Percentiles rank a stretch among this genome's conserved stretches.
phyloP scores from a whole-genome alignment of 2,329 filamentous ascomycete genomes.

The Thielaviopsis ethacetica region DNA sequence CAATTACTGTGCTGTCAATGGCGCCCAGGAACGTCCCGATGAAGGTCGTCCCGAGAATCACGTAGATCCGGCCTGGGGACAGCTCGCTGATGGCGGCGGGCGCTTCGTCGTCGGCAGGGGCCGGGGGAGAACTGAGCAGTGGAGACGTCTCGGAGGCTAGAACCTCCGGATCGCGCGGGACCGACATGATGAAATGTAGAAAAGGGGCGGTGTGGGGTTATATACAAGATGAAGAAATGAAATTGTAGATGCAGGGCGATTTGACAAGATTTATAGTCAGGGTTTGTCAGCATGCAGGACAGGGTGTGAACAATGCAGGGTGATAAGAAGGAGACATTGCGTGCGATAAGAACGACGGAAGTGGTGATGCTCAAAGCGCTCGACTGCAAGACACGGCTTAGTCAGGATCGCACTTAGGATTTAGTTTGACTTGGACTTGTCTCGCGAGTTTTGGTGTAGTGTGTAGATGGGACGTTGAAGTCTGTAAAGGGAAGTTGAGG shows the following conservation, averaged over 20 bases:
- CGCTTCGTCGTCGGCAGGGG: conserved; percentile 25
- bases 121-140: not conserved
- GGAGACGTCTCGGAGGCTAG: conserved; percentile 5
- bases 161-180: not conserved
- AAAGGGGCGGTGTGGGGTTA: not conserved
- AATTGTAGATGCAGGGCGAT: not conserved
- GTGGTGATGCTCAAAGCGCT: too few relatives aligned
- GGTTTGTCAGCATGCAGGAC: too few relatives aligned
- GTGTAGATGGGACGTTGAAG: not conserved
- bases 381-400: too few relatives aligned
- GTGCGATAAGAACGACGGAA: too few relatives aligned
- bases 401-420: too few relatives aligned
- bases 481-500: not conserved
- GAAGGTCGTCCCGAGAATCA: conserved; percentile 40
- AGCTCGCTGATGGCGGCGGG: conserved; percentile 32
- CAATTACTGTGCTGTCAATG: conserved; percentile 66
- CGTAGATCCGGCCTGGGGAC: conserved; percentile 29
- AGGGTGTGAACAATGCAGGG: too few relatives aligned
- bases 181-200: not conserved
- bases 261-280: too few relatives aligned
- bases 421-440: too few relatives aligned
- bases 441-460: too few relatives aligned
- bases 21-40: conserved; percentile 48
- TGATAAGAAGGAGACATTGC: too few relatives aligned
- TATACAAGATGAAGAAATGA: not conserved